Base-by-base conservation (phyloP, 306 rosid genomes). In the Sicyos edulis region DNA sequence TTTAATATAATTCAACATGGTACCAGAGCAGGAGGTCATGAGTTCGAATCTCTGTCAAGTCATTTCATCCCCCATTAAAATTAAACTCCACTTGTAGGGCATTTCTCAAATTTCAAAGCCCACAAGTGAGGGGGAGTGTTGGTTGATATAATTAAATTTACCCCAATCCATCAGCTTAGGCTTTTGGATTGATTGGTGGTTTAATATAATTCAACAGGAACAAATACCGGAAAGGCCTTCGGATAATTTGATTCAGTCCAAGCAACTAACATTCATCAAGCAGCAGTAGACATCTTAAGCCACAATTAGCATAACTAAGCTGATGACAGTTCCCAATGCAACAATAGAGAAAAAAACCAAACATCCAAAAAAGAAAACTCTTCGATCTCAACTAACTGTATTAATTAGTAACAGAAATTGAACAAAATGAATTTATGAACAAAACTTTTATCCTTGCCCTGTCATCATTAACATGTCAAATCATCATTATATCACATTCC, bases 181-280 rank as follows among this genome's bases (percentile, higher is more conserved):
- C n/a, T n/a, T n/a, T n/a, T n/a, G n/a, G n/a, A n/a, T n/a, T n/a
- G n/a, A n/a, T n/a, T n/a, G n/a, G n/a, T n/a, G n/a, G n/a, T n/a
- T n/a, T n/a, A n/a, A n/a, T n/a, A n/a, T n/a, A n/a, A n/a, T n/a
- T n/a, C n/a, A n/a, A n/a, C n/a, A n/a, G n/a, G n/a, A 26, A 44
- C 34, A 14, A 32, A 65, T 40, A 15, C 71, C 71, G 11, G 5
- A 44, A 12, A 65, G 29, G 10, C 54, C n/a, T 42, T 44, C 19
- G 14, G 26, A 63, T 61, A 32, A 61, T 37, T 62, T 63, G 51
- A 37, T 9, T n/a, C 8, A 34, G 50, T 62, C 21, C 47, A 15
- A 61, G 67, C 67, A 61, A 29, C 32, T 29, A 16, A n/a, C 70
- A 64, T 64, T n/a, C 50, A 64, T 64, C 70, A 40, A 40, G 70